Evolutionary conservation across 805 yeast species (phyloP), one percentile per base, ranked within the genome.

Genomic region (Nakazawaea populi): DNA sequence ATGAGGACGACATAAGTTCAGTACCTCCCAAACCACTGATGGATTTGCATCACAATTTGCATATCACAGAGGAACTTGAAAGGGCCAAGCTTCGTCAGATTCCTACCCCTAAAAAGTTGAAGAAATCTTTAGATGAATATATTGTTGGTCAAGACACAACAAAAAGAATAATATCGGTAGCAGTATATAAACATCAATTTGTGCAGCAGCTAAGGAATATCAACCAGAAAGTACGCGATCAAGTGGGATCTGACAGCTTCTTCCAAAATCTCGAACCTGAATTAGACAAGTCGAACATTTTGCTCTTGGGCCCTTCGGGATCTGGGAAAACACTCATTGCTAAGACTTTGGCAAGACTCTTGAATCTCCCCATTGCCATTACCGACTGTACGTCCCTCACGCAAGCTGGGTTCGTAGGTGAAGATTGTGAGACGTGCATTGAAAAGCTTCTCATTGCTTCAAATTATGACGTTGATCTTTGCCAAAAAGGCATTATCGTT

Each of bases 401-500:
- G 0, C 85, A 80, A 57, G 83, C 85, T 0, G 86, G 86, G 6
- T 80, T 81, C 57, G 79, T 81, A 42, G 86, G 86, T 28, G 85
- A 80, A 53, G 85, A 81, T 61, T 82, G 79, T 14, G 85, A 81
- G 54, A 66, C 74, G 32, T 79, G 85, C 55, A 71, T 80, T 28
- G 80, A 77, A 58, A 70, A 82, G 51, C 63, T 80, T 24, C 61
- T 79, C 46, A 74, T 73, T 2, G 73, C 67, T 54, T 73, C 84
- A 4, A 75, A 74, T 42, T 77, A 72, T 55, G 80, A 80, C 56
- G 76, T 78, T 28, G 75, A 72, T 8, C 69, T 69, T 49, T 75
- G 81, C 31, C 82, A 80, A 56, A 70, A 72, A 51, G 87, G 87
- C 4, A 79, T 80, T 31, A 71, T 82, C 46, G 85, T 82, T 4